A percentile compares a stretch with the other conserved stretches of the same genome.
Evolutionary conservation across 805 yeast genomes (phyloP).

Genomic region (Lipomyces orientalis): DNA sequence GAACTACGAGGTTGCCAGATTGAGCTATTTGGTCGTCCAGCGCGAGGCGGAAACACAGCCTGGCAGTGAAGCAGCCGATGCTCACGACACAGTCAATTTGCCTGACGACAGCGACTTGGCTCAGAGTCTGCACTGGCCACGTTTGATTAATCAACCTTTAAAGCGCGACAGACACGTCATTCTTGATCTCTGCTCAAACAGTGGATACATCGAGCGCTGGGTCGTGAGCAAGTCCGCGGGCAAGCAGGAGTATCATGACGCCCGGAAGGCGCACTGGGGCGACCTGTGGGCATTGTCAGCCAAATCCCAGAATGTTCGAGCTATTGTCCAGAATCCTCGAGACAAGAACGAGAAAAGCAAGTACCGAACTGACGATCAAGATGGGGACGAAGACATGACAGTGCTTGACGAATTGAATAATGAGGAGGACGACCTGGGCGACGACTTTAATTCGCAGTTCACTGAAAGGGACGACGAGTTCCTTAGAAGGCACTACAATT

Average conservation of each 20-base stretch:
- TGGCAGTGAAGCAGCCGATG: constrained; percentile 43
- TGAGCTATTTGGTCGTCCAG: constrained; percentile 69
- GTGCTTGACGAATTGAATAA: neutral
- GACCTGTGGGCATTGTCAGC: constrained; percentile 85
- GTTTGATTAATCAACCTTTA: constrained; percentile 72
- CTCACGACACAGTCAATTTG: neutral
- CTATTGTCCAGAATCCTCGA: neutral
- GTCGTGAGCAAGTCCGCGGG: constrained; percentile 79
- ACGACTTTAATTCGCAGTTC: neutral
- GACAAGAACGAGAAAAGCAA: neutral
- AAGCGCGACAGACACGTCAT: constrained; percentile 83
- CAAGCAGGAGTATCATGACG: constrained; percentile 77
- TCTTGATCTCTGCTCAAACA: constrained; percentile 76
- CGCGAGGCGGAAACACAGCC: constrained; percentile 52
- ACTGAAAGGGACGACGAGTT: neutral
- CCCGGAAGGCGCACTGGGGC: constrained; percentile 81
- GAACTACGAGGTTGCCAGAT: constrained; percentile 68
- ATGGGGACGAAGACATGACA: neutral
- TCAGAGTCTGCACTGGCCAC: constrained; percentile 61
- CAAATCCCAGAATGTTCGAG: constrained; percentile 49
- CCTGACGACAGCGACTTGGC: constrained; percentile 13
- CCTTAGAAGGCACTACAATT: neutral
- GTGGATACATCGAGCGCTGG: constrained; percentile 87
- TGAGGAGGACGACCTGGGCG: neutral
- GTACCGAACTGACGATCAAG: neutral